Evolutionary conservation across 2,329 filamentous ascomycete species (phyloP).

Genomic region (Apiospora rasikravindrae): DNA sequence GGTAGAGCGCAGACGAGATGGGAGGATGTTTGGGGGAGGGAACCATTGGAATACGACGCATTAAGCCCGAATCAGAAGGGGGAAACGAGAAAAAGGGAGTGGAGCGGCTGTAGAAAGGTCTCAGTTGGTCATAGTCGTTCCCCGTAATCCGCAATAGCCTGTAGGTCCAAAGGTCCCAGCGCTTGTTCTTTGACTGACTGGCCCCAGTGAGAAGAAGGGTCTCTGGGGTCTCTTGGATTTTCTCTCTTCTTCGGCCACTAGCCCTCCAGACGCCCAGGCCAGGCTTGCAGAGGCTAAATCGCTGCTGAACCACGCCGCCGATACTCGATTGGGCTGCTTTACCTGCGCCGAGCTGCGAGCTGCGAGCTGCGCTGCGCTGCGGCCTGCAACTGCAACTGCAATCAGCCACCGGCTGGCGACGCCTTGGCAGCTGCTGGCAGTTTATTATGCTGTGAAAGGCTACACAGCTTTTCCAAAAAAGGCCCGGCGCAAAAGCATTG

Average conservation of each 20-base stretch:
- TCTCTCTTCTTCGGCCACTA: background rate
- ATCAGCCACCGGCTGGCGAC: slow-evolving; percentile 11
- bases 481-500: background rate
- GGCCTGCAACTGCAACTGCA: background rate
- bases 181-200: background rate
- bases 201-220: background rate
- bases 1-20: too few species aligned
- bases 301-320: background rate
- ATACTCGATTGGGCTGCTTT: background rate
- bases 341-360: background rate
- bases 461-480: background rate
- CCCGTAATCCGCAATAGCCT: background rate
- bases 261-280: too few species aligned
- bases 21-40: background rate
- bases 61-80: slow-evolving; percentile 1
- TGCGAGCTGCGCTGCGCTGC: background rate
- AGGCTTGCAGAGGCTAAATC: background rate
- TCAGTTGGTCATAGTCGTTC: background rate
- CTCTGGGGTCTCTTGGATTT: background rate
- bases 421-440: background rate
- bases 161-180: background rate
- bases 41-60: background rate
- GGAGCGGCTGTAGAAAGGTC: background rate
- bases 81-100: slow-evolving; percentile 2
- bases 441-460: slow-evolving; percentile 4